Base-by-base conservation (phyloP, 768 basidiomycete species). In the Amanita subjunquillea region DNA sequence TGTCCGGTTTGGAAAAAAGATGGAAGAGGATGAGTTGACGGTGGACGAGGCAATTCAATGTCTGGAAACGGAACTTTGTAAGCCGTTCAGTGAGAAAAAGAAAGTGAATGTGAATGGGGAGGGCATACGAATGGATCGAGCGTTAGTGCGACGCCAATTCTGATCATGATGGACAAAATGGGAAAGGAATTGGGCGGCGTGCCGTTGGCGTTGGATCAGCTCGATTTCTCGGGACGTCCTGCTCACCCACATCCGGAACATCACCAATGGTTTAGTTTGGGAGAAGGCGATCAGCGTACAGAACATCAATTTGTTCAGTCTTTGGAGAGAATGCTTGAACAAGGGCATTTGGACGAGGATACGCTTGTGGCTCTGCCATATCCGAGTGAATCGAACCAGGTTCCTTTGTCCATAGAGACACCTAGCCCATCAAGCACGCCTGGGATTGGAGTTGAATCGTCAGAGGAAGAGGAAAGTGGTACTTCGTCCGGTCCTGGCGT, bases 21-120 rank as follows among this genome's bases (percentile, higher is more conserved):
- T 83, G 0, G 72, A 73, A 6, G 67, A 72, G 20, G 93, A 83
- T 54, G 85, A 91, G 59, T 69, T 99, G 30, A 85, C 83, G 0
- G 66, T 88, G 13, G 83, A 87, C 25, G 83, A 99, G 66, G 77
- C 80, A 0, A 82, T 95, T n/a, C 73, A 76, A 54, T 92, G 86
- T 61, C 76, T 99, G 12, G 96, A 99, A 67, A 74, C 73, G 23
- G 91, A 93, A 66, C 77, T 97, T 3, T 78, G 80, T 46, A 76
- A 87, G 39, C 85, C 88, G 0, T 68, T 69, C 27, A 77, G 75
- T 29, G 87, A 96, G 71, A 85, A 82, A 70, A 80, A 82, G 57
- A 69, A 77, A 17, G 62, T 91, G 20, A 70, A 77, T n/a, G 79
- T 79, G 5, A 75, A 76, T 13, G 59, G 62, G 29, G 65, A 72